Conservation (phyloP, 2,329 filamentous ascomycete species). For the Diaporthe sp. region DNA sequence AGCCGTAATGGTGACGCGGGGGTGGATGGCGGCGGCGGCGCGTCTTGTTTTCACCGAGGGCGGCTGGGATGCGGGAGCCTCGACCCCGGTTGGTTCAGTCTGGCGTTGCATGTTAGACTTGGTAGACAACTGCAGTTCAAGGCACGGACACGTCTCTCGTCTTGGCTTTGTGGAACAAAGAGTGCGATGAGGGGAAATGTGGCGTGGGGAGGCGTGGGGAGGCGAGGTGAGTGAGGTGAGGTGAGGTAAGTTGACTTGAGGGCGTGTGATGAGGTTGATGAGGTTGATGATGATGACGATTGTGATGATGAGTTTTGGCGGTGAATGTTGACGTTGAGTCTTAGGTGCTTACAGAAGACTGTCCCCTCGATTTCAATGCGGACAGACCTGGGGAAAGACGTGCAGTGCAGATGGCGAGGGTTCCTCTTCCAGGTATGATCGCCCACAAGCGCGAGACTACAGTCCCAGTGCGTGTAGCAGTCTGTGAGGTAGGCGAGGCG, state of each 20-base stretch:
- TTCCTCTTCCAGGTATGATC: not conserved
- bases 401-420: constrained; percentile 9
- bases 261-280: not conserved
- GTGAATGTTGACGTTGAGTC: not conserved
- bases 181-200: not conserved
- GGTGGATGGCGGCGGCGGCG: not conserved
- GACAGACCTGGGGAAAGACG: not conserved
- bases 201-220: too few relatives aligned
- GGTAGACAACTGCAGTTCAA: not conserved
- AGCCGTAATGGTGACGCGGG: not conserved
- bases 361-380: not conserved
- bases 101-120: constrained; percentile 22
- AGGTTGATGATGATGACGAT: not conserved
- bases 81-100: not conserved
- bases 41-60: not conserved
- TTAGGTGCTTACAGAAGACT: constrained; percentile 8
- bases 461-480: constrained; percentile 32
- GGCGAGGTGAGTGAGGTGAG: not conserved
- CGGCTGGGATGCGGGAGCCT: constrained; percentile 10
- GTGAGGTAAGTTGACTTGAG: not conserved
- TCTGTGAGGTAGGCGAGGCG: not conserved
- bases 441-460: constrained; percentile 1
- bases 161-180: not conserved
- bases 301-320: too few relatives aligned
- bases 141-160: not conserved